Evolutionary conservation across 495 filamentous ascomycete species (phyloP), one percentile per base, ranked within the genome.

Genomic region (Penicillium turbatum): DNA sequence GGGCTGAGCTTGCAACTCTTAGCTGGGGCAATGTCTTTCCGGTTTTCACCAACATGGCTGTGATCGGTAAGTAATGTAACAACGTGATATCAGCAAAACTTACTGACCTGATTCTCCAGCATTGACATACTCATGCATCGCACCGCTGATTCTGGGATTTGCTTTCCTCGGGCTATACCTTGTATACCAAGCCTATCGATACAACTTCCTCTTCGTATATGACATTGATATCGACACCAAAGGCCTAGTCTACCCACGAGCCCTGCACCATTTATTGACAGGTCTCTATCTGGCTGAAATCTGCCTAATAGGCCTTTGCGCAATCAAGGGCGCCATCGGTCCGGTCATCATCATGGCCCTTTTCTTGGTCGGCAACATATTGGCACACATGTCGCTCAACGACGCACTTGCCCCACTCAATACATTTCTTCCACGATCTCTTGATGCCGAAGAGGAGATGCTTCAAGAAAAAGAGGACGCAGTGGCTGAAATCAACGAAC

Each of bases 141-240:
- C 90, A 12, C 91, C 91, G 2, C 69, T 96, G 15, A 86, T 96
- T 64, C 75, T 95, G 32, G 87, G 83, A 17, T 95, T 95, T 72
- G 86, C 87, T 47, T 85, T 86, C 27, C 69, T 95, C 27, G 90
- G 87, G 48, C 76, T 96, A 50, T 82, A 76, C 48, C 75, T 95
- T 42, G 87, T 96, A 65, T 95, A 95, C 71, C 72, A 93, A 49
- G 89, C 90, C 16, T 96, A 90, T 78, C 82, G 89, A 12, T 96
- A 96, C 78, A 95, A 96, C 66, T 77, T 96, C 64, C 79, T 96
- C 44, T 96, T 92, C 70, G 88, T 93, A 34, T 90, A 87, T 54
- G 84, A 93, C 63, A 81, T 86, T 19, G 58, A 80, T 46, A 82
- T 95, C 68, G 90, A 96, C 69, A 96, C 91, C 21, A 89, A 90